Base-by-base conservation (phyloP, 1,284 basidiomycete species). In the Papiliotrema terrestris region DNA sequence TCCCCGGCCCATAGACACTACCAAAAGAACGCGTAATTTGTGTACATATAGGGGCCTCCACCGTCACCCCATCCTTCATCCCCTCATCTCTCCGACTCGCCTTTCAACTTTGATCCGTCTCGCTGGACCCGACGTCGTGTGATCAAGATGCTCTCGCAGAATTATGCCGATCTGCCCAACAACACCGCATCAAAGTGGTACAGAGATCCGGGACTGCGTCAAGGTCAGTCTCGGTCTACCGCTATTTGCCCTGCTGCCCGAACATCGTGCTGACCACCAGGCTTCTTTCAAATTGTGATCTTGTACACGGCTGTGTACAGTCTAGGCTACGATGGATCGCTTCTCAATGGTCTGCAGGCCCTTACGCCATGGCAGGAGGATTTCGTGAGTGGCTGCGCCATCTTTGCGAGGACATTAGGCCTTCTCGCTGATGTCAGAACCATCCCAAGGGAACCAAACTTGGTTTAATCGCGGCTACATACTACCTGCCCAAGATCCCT, bases 271-370 rank as follows among this genome's bases (percentile, higher is more conserved):
- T 19, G 32, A 32, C 20, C 11, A 13, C 35, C 47, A 56, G 49
- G 55, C 49, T 49, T 58, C 26, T 14, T 61, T 25, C 56, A 58
- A 38, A 58, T 61, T 15, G 25, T 55, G 46, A 54, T 59, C 43
- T 51, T 59, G 19, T 59, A 59, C 54, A 46, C 55, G n/a, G 56
- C 55, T 6, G 58, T 60, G 19, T 61, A 55, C 29, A 49, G 56
- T 2, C 39, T 59, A 19, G 60, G 60, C 13, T 62, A 62, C 46
- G 60, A 62, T 50, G 60, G 57, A 0, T 56, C 57, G 9, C 38
- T 62, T 15, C 45, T 60, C 19, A 63, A 61, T 47, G 65, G 65
- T 52, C 58, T 67, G 6, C 65, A 67, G 37, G 53, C 62, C 4
- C 41, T 67, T 1, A 48, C 60, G 6, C 43, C 52, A 2, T 67